These are phyloP conservation scores for Mycocentrospora acerina DNA, from an alignment of 2,329 filamentous ascomycete genomes.

Conservation along the genomic window DNA sequence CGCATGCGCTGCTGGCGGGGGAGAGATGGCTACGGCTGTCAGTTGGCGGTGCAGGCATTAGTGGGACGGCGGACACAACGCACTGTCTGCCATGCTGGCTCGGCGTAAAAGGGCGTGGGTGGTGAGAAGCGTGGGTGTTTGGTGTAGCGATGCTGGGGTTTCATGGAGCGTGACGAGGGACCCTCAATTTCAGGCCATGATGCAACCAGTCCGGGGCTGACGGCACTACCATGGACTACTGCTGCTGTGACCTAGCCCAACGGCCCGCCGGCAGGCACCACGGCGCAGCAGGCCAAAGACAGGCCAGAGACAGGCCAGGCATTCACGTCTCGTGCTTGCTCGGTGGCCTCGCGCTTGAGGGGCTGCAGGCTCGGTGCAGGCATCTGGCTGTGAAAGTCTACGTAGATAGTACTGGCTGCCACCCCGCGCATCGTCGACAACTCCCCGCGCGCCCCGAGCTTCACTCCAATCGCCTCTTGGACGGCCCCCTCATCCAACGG, in stretches of 20 bases:
- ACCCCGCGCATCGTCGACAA: no score
- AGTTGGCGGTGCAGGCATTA: conserved; percentile 1
- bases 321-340: no score
- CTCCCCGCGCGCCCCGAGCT: no score
- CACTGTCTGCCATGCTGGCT: conserved; percentile 31
- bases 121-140: neutral
- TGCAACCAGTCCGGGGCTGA: conserved; percentile 1
- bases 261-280: no score
- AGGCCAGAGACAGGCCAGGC: no score
- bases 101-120: neutral
- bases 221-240: neutral
- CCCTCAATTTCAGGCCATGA: neutral
- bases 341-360: no score
- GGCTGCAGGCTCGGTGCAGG: no score
- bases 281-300: neutral
- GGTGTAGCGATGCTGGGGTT: neutral
- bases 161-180: neutral
- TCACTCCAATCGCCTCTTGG: no score
- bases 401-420: no score
- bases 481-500: no score
- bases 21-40: conserved; percentile 61
- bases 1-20: conserved; percentile 51
- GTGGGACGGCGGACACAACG: neutral
- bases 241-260: no score
- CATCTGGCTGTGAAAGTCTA: no score